Evolutionary conservation across 305 asterid genomes (phyloP), one percentile per base, ranked within the genome.

Genomic region (Fraxinus albicans): DNA sequence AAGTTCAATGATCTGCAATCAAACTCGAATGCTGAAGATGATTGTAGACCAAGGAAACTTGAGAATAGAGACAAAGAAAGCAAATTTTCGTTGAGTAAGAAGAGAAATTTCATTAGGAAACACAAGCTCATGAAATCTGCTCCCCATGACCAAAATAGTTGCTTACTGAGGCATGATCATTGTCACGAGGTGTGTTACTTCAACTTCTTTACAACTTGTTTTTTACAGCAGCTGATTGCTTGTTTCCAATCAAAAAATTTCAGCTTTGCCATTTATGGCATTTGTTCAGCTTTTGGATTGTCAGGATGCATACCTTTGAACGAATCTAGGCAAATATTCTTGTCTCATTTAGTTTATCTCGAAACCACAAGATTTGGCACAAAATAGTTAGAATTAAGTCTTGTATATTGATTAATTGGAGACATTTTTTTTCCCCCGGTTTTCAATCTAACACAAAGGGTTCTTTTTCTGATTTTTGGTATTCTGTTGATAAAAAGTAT

Each of bases 101-200:
- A 90, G 87, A 89, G 86, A 83, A 94, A 87, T 78, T 84, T 84
- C 85, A 77, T 82, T 67, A 87, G 86, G 79, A 91, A 86, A 82
- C 79, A 82, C 79, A 89, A 91, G 88, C 84, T 85, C 83, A 70
- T 83, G 82, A 91, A 88, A 65, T 85, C 55, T 81, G 82, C 81
- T 85, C 82, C 89, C 79, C 86, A 81, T 65, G 83, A 83, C 44
- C 90, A 85, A 83, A 84, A 79, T 33, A 83, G 90, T 53, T 80
- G 77, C 83, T 84, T 85, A 78, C 85, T 84, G 40, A 73, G 77
- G 78, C 72, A 84, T 40, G 84, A 77, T 83, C 87, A 15, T 44
- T 12, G 86, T 77, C 84, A 81, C 8, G 76, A 90, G 97, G 98
- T 91, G 87, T 65, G 82, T 76, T 25, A 13, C 63, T 72, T 84